Conservation (phyloP, 305 asterid genomes). For the Fraxinus xanthoxyloides region DNA sequence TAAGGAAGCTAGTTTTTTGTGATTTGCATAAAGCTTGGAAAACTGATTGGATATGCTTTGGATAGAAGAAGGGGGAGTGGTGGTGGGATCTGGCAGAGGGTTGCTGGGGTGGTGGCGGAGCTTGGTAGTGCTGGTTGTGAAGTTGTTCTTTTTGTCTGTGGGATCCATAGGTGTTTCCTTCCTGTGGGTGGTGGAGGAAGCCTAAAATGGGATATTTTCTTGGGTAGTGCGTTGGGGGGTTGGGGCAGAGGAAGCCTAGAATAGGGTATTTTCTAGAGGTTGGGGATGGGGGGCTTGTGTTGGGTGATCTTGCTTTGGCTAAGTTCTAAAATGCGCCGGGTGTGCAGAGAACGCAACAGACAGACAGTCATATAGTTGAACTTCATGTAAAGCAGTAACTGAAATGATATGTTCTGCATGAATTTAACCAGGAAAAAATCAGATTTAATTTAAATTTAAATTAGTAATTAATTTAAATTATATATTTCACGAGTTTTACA, state of each 20-base stretch:
- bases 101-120: constrained; percentile 29
- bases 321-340: constrained; percentile 38
- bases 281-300: neutral
- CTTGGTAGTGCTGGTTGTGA: constrained; percentile 18
- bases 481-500: no score
- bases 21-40: constrained; percentile 45
- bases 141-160: constrained; percentile 40
- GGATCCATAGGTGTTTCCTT: constrained; percentile 42
- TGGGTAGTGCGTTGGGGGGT: neutral
- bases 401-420: neutral
- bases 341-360: constrained; percentile 25
- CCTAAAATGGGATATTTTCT: neutral
- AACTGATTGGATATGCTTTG: constrained; percentile 57
- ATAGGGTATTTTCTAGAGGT: constrained; percentile 10
- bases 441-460: no score
- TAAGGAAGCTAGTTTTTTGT: constrained; percentile 31
- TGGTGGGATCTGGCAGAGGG: constrained; percentile 54
- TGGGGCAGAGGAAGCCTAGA: constrained; percentile 15
- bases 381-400: constrained; percentile 28
- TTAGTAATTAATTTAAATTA: no score
- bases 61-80: constrained; percentile 38
- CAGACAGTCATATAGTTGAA: constrained; percentile 28
- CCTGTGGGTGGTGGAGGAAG: neutral
- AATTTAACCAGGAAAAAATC: no score
- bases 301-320: constrained; percentile 25